Evolutionary conservation across 805 yeast genomes (phyloP).

Genomic region (Tetrapisispora pingtungensis): DNA sequence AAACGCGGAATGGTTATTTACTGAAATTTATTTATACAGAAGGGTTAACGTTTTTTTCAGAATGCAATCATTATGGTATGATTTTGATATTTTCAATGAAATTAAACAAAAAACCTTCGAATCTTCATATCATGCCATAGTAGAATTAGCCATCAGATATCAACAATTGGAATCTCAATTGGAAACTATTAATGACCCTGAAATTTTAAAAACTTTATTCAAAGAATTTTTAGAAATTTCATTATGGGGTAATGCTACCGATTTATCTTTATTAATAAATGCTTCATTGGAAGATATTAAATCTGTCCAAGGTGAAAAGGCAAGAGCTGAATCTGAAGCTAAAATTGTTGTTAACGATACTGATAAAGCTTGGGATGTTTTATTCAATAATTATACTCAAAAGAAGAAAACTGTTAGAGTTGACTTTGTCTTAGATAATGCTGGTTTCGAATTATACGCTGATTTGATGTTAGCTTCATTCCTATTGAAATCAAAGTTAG

Average conservation of each 20-base stretch:
- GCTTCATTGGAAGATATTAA: conserved; percentile 85
- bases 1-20: conserved; percentile 81
- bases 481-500: conserved; percentile 60
- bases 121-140: conserved; percentile 66
- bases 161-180: conserved; percentile 32
- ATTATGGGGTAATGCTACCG: conserved; percentile 98
- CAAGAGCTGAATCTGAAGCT: conserved; percentile 69
- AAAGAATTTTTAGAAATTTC: conserved; percentile 80
- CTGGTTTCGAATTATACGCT: conserved; percentile 93
- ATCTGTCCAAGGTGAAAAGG: conserved; percentile 83
- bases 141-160: conserved; percentile 66
- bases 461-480: conserved; percentile 60
- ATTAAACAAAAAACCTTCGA: conserved; percentile 67
- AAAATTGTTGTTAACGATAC: conserved; percentile 72
- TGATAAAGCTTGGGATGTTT: conserved; percentile 50
- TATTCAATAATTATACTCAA: conserved; percentile 14
- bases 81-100: conserved; percentile 63
- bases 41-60: conserved; percentile 40
- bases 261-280: conserved; percentile 77
- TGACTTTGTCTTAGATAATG: conserved; percentile 82
- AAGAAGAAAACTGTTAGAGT: conserved; percentile 37
- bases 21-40: conserved; percentile 81
- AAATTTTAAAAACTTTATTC: conserved; percentile 48
- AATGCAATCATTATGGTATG: conserved; percentile 29
- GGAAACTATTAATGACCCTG: conserved; percentile 24